These are phyloP conservation scores for Malus hybrid DNA, from an alignment of 331 rosid genomes.

Conservation along the genomic window DNA sequence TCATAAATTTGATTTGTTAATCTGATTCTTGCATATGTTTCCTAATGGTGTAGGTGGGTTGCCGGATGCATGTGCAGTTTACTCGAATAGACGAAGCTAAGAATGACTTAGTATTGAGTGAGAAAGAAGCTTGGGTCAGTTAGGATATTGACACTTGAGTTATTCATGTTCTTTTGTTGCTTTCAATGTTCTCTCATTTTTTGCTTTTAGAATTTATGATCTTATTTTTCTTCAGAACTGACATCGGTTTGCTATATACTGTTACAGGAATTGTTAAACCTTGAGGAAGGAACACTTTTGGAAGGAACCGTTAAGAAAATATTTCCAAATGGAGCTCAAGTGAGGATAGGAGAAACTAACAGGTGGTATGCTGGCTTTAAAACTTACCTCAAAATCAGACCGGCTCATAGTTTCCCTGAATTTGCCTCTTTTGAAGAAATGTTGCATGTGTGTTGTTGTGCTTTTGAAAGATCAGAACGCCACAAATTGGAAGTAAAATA, in stretches of 20 bases:
- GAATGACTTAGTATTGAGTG: slow-evolving; percentile 66
- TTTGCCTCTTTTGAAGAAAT: not conserved
- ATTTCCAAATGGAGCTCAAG: slow-evolving; percentile 69
- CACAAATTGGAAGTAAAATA: not conserved
- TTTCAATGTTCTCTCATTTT: not conserved
- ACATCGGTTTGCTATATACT: not conserved
- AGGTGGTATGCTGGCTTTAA: slow-evolving; percentile 41
- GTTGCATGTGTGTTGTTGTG: not conserved
- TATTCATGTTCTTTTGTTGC: slow-evolving; percentile 3
- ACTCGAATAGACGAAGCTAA: slow-evolving; percentile 61
- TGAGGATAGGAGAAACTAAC: slow-evolving; percentile 51
- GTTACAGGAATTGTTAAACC: slow-evolving; percentile 50
- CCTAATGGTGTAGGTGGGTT: slow-evolving; percentile 57
- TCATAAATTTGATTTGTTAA: not conserved
- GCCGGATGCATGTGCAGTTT: slow-evolving; percentile 45
- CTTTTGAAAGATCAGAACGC: not conserved
- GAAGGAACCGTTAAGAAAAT: slow-evolving; percentile 65
- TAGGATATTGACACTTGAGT: slow-evolving; percentile 6
- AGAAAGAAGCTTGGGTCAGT: slow-evolving; percentile 83
- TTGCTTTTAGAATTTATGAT: not conserved
- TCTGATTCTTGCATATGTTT: slow-evolving; percentile 11
- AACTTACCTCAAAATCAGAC: slow-evolving; percentile 1
- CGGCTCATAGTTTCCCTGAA: not conserved
- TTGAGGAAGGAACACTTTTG: slow-evolving; percentile 70
- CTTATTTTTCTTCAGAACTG: not conserved